These are phyloP conservation scores for Trichoderma koningiopsis DNA, from an alignment of 2,329 filamentous ascomycete genomes.

Conservation along the genomic window DNA sequence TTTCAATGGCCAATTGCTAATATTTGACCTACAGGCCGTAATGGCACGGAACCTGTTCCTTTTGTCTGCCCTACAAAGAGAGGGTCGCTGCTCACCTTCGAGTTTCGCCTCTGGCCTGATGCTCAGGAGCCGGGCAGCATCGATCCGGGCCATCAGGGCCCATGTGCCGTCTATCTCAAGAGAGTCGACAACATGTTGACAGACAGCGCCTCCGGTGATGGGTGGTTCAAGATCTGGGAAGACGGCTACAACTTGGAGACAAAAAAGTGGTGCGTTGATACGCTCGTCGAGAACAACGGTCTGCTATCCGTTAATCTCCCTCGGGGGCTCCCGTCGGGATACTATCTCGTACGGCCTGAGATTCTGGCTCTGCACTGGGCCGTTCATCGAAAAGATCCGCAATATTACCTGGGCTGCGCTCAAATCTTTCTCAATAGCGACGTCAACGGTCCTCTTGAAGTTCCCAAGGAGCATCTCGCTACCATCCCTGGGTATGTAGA, in stretches of 20 bases:
- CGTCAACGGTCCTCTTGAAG: conserved; percentile 49
- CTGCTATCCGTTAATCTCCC: conserved; percentile 65
- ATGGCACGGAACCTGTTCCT: conserved; percentile 48
- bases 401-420: conserved; percentile 73
- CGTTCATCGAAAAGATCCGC: conserved; percentile 56
- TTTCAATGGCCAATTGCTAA: background rate
- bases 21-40: conserved; percentile 40
- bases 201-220: conserved; percentile 59
- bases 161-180: conserved; percentile 75
- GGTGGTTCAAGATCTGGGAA: conserved; percentile 80
- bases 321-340: conserved; percentile 60
- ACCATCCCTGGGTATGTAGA: conserved; percentile 57
- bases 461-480: conserved; percentile 49
- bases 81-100: conserved; percentile 63
- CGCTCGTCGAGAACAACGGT: conserved; percentile 65
- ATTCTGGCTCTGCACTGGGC: conserved; percentile 69
- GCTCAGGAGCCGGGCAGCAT: conserved; percentile 57
- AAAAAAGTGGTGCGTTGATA: conserved; percentile 69
- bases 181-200: conserved; percentile 59
- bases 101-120: conserved; percentile 65
- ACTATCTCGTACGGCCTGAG: conserved; percentile 73
- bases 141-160: conserved; percentile 64
- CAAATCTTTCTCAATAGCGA: conserved; percentile 64
- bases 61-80: conserved; percentile 53
- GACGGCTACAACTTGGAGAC: conserved; percentile 62